Percentiles rank a stretch among this genome's conserved stretches.
These are phyloP conservation scores for Trichoderma atrobrunneum DNA, from an alignment of 2,329 filamentous ascomycete genomes.

Conservation along the genomic window DNA sequence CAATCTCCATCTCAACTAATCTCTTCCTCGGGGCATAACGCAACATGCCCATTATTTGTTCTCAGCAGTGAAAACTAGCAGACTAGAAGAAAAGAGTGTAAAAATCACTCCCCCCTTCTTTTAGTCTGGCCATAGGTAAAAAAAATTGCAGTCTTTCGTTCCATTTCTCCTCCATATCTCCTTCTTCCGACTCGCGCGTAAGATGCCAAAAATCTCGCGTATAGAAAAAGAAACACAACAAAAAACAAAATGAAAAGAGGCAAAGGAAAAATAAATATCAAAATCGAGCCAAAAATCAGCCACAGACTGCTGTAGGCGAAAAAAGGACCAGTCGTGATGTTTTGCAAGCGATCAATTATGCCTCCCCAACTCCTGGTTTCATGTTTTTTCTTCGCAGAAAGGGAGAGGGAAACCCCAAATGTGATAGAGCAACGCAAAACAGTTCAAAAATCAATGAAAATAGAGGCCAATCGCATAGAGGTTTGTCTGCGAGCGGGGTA, in stretches of 20 bases:
- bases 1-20: background rate
- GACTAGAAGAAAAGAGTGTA: background rate
- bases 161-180: background rate
- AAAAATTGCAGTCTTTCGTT: slow-evolving; percentile 2
- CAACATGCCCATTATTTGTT: background rate
- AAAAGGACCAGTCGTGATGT: slow-evolving; percentile 2
- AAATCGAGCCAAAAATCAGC: background rate
- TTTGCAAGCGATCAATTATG: slow-evolving; percentile 11
- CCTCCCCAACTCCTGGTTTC: slow-evolving; percentile 15
- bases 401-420: background rate
- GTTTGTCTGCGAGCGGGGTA: background rate
- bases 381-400: slow-evolving; percentile 2
- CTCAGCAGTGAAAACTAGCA: background rate
- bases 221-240: background rate
- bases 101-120: background rate
- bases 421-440: background rate
- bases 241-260: background rate
- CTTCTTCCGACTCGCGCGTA: background rate
- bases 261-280: background rate
- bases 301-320: background rate
- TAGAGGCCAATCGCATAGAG: background rate
- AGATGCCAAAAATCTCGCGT: background rate
- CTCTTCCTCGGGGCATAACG: background rate
- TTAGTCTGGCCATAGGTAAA: background rate
- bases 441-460: background rate